Evolutionary conservation across 2,329 filamentous ascomycete species (phyloP).

Genomic region (Pseudomassariella vexata): DNA sequence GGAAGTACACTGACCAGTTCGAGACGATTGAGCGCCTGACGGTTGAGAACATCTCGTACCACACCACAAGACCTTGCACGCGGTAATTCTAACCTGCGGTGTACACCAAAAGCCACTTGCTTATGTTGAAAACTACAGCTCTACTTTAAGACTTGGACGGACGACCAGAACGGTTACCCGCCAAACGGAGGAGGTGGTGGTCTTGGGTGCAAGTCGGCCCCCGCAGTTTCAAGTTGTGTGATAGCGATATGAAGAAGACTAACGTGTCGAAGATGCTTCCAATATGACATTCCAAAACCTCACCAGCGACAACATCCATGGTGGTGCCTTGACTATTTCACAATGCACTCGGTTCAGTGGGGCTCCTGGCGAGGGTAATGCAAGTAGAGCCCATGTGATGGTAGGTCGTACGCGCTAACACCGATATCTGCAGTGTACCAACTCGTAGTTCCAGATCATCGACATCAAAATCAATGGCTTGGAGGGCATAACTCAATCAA

Average conservation of each 20-base stretch:
- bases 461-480: slow-evolving; percentile 11
- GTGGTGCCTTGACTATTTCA: slow-evolving; percentile 10
- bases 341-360: slow-evolving; percentile 16
- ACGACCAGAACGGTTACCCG: slow-evolving; percentile 40
- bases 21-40: slow-evolving; percentile 36
- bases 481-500: slow-evolving; percentile 8
- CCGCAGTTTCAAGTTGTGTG: slow-evolving; percentile 3
- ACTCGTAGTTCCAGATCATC: slow-evolving; percentile 13
- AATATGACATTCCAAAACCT: slow-evolving; percentile 17
- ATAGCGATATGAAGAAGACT: neutral
- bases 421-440: too few relatives aligned
- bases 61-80: too few relatives aligned
- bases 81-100: too few relatives aligned
- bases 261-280: slow-evolving; percentile 5
- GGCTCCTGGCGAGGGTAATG: slow-evolving; percentile 9
- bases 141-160: slow-evolving; percentile 57
- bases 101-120: too few relatives aligned
- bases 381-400: too few relatives aligned
- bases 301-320: slow-evolving; percentile 9
- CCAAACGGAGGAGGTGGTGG: slow-evolving; percentile 56
- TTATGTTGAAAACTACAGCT: too few relatives aligned
- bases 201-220: slow-evolving; percentile 28
- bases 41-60: slow-evolving; percentile 30
- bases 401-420: too few relatives aligned
- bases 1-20: slow-evolving; percentile 36